These are phyloP conservation scores for Kernera saxatilis DNA, from an alignment of 345 rosid genomes.

Conservation along the genomic window DNA sequence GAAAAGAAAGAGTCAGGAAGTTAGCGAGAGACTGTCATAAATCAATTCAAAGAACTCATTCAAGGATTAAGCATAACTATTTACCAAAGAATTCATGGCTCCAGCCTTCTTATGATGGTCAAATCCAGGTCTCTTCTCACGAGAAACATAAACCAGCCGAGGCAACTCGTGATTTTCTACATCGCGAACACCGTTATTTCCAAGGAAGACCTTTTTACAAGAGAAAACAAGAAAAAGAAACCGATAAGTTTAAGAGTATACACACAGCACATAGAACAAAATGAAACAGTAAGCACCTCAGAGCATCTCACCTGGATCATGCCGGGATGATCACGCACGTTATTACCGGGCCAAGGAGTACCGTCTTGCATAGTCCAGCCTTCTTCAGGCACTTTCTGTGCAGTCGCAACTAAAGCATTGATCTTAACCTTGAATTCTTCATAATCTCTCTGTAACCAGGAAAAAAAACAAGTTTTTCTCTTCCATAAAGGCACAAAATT, in stretches of 20 bases:
- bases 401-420: constrained; percentile 70
- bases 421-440: constrained; percentile 82
- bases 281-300: background rate
- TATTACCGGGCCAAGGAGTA: constrained; percentile 91
- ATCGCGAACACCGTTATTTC: constrained; percentile 67
- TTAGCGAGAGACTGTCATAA: background rate
- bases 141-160: constrained; percentile 76
- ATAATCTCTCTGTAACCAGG: constrained; percentile 59
- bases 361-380: constrained; percentile 99
- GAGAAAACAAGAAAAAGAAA: background rate
- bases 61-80: background rate
- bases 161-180: constrained; percentile 74
- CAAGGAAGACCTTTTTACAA: constrained; percentile 63
- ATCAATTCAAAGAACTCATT: background rate
- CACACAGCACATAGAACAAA: background rate
- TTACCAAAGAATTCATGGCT: constrained; percentile 89
- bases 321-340: constrained; percentile 89
- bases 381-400: constrained; percentile 90
- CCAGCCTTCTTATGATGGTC: constrained; percentile 96
- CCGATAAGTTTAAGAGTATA: background rate
- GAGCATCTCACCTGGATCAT: constrained; percentile 73
- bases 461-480: background rate
- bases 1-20: background rate
- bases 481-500: background rate
- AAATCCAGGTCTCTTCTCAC: constrained; percentile 93